Evolutionary conservation across 805 yeast genomes (phyloP), one percentile per base, ranked within the genome.

Genomic region (Priceomyces melissophilus): DNA sequence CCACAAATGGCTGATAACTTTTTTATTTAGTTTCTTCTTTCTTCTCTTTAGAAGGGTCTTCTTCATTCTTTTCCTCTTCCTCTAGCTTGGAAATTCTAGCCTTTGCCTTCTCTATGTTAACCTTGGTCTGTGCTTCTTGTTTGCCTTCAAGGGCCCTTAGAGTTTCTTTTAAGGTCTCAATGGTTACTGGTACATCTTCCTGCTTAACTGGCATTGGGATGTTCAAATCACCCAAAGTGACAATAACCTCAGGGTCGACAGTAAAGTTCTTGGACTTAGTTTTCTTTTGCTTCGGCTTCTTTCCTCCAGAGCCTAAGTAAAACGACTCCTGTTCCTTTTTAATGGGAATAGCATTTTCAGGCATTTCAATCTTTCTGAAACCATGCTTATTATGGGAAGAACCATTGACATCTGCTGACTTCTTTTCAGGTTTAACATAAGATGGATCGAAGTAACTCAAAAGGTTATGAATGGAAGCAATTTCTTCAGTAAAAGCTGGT

Each of bases 401-500:
- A 15, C 42, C 42, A 30, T 34, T 32, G 12, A 39, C 30, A 26
- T 39, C 25, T 15, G 34, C 34, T 26, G 56, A 44, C 42, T 60
- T 58, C 39, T 60, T 58, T 40, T 64, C 67, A 38, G 84, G 80
- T 61, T 77, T 79, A 56, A 80, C 87, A 65, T 78, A 81, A 35
- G 82, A 58, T 51, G 95, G 93, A 58, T 89, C 96, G 53, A 93
- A 87, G 65, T 78, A 78, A 29, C 68, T 57, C 60, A 90, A 73
- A 59, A 89, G 73, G 41, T 76, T 69, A 63, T 89, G 87, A 55
- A 93, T 85, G 47, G 83, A 71, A 50, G 75, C 74, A 54, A 91
- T 83, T 67, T 93, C 96, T 34, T 68, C 68, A 44, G 83, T 79
- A 67, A 84, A 90, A 20, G 97, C 98, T 23, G 98, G 96, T 52